A percentile compares a stretch with the other conserved stretches of the same genome.
Evolutionary conservation across 1,284 basidiomycete genomes (phyloP).

Genomic region (Peniophora sp.): DNA sequence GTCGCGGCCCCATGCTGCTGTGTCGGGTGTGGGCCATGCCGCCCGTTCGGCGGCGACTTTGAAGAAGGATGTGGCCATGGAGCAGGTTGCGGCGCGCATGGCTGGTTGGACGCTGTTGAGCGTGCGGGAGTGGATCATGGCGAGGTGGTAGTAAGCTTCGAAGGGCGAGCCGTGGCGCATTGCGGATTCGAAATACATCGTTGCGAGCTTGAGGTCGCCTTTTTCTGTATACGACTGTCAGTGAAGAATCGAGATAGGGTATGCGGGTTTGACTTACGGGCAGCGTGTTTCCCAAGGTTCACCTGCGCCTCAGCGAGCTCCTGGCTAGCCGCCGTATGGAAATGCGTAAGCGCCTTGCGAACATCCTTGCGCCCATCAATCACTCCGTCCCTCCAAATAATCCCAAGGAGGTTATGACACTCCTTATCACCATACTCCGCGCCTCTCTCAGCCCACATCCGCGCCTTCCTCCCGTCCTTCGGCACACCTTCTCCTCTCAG

Average conservation of each 20-base stretch:
- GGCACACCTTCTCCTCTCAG: conserved; percentile 89
- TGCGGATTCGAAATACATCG: conserved; percentile 73
- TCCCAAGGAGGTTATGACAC: conserved; percentile 82
- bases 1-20: conserved; percentile 44
- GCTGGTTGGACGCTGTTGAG: conserved; percentile 38
- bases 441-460: conserved; percentile 92
- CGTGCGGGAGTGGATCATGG: conserved; percentile 63
- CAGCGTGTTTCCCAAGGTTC: conserved; percentile 81
- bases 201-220: conserved; percentile 58
- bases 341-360: conserved; percentile 63
- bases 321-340: conserved; percentile 74
- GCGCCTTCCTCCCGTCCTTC: conserved; percentile 70
- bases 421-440: conserved; percentile 79
- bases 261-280: conserved; percentile 45
- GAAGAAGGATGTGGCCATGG: conserved; percentile 82
- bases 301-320: conserved; percentile 89
- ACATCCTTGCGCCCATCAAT: conserved; percentile 58
- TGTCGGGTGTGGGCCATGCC: conserved; percentile 43
- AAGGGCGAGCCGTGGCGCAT: conserved; percentile 82
- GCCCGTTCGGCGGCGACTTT: conserved; percentile 87
- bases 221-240: conserved; percentile 33
- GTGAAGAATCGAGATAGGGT: neutral
- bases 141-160: conserved; percentile 89
- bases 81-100: conserved; percentile 60
- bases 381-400: conserved; percentile 88